Percentiles rank a stretch among this genome's conserved stretches.
These are phyloP conservation scores for Ceratocystiopsis brevicomis DNA, from an alignment of 2,329 filamentous ascomycete species.

Conservation along the genomic window DNA sequence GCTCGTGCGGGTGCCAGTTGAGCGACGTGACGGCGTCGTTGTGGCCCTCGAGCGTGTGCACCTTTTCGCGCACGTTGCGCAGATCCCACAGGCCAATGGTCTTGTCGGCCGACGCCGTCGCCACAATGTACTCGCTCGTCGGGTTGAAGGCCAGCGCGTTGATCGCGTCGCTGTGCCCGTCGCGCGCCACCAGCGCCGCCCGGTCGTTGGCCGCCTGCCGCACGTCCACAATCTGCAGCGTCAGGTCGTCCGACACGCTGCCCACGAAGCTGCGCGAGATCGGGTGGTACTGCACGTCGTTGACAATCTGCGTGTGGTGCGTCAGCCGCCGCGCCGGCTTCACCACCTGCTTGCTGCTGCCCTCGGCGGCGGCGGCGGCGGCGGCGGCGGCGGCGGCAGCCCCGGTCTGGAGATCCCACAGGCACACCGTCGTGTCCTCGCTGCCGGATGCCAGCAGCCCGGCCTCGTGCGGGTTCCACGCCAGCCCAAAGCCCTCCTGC, in stretches of 20 bases:
- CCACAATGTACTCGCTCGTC: slow-evolving; percentile 71
- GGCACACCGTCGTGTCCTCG: slow-evolving; percentile 75
- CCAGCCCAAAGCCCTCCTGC: slow-evolving; percentile 76
- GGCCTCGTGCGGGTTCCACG: slow-evolving; percentile 72
- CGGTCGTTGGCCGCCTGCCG: slow-evolving; percentile 46
- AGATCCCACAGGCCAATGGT: slow-evolving; percentile 92
- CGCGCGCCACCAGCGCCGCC: slow-evolving; percentile 48
- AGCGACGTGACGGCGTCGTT: slow-evolving; percentile 78
- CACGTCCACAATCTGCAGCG: slow-evolving; percentile 80
- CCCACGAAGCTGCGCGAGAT: slow-evolving; percentile 71
- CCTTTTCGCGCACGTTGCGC: slow-evolving; percentile 71
- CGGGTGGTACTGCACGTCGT: slow-evolving; percentile 92
- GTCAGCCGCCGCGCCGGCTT: slow-evolving; percentile 59
- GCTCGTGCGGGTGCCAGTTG: slow-evolving; percentile 85
- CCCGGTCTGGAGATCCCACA: slow-evolving; percentile 78
- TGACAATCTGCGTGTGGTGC: slow-evolving; percentile 79
- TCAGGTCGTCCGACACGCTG: slow-evolving; percentile 87
- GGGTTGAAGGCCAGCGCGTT: slow-evolving; percentile 95
- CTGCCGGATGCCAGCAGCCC: slow-evolving; percentile 79
- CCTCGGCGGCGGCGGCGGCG: slow-evolving; percentile 25
- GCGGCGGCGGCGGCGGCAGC: slow-evolving; percentile 23
- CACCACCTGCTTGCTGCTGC: slow-evolving; percentile 39
- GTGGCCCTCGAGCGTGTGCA: slow-evolving; percentile 81
- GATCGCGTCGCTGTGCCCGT: slow-evolving; percentile 78
- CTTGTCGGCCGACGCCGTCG: slow-evolving; percentile 88